Base-by-base conservation (phyloP, 805 yeast species). In the Diddensiella transvaalensis region DNA sequence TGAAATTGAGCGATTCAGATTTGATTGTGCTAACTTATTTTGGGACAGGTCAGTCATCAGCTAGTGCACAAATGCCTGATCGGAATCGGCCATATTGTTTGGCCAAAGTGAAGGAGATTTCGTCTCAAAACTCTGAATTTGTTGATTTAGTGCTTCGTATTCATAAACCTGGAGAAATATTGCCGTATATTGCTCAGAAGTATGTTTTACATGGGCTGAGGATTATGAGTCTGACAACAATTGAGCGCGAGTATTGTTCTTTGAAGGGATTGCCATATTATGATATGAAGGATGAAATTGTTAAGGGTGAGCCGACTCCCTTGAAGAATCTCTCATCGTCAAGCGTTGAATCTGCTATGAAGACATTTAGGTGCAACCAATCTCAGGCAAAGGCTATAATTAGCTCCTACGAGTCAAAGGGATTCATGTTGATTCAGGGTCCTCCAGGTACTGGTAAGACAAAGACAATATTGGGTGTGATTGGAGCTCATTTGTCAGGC, bases 401-500 rank as follows among this genome's bases (percentile, higher is more conserved):
- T 10, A 87, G 88, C 1, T 77, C 96, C 0, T 78, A 81, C 24
- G 64, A 72, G 21, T 71, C 77, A 5, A 72, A 73, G 1, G 99
- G 99, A 0, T 88, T 93, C 61, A 83, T 95, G 0, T 72, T 93
- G 46, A 90, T 93, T 64, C 99, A 93, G 68, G 99, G 97, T 49
- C 99, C 99, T 0, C 99, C 99, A 0, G 99, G 99, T 66, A 91
- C 98, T 0, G 99, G 99, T 72, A 93, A 93, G 65, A 95, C 99
- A 1, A 95, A 91, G 63, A 93, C 99, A 0, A 93, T 95, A 68
- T 65, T 93, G 40, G 97, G 97, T 21, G 83, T 91, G 43, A 78
- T 91, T 26, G 96, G 97, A 0, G 80, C 88, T 47, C 79, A 82
- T 29, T 53, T 71, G 46, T 60, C 66, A 2, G 58, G 64, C 3